Evolutionary conservation across 2,329 filamentous ascomycete species (phyloP), one percentile per base, ranked within the genome.

Genomic region (Fusarium buxicola): DNA sequence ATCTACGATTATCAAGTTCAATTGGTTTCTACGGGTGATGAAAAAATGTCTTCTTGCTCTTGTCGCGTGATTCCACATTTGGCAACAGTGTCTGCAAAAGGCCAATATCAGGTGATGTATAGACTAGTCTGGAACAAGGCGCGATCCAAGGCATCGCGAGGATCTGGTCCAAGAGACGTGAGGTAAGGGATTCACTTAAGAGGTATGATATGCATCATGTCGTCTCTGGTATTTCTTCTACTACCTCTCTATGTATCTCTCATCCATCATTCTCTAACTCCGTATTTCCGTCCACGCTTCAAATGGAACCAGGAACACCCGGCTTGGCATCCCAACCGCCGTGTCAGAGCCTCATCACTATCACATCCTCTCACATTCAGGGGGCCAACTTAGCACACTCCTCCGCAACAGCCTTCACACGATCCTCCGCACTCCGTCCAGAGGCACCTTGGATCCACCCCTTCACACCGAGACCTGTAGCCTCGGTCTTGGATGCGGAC

Each of bases 401-500:
- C 24, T 49, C 55, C 30, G 63, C 63, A 30, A 66, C 63, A 43
- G 80, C 57, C 32, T 73, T 75, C 56, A 81, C 65, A 60, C 80
- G 82, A 68, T 86, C 84, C 8, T 75, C 73, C 0, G 79, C 68
- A 11, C 78, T 73, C 65, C 76, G 80, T 41, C 75, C 78, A n/a
- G 78, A 76, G 11, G 80, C 82, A 5, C 73, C 72, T 12, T 74
- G 72, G 10, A 85, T 74, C 74, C 78, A 80, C 11, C 68, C 65
- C 6, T 75, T 72, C 8, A 80, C 77, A 1, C 76, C 77, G 6
- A 84, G 68, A 25, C 76, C 78, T 69, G 72, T 78, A 30, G 77
- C 79, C 60, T 78, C 77, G 3, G 77, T 77, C 46, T 74, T 76
- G 1, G 76, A 78, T 78, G n/a, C 87, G 82, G 12, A 91, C 21